Conservation (phyloP, 2,329 filamentous ascomycete genomes). For the Aspergillus nomiae region DNA sequence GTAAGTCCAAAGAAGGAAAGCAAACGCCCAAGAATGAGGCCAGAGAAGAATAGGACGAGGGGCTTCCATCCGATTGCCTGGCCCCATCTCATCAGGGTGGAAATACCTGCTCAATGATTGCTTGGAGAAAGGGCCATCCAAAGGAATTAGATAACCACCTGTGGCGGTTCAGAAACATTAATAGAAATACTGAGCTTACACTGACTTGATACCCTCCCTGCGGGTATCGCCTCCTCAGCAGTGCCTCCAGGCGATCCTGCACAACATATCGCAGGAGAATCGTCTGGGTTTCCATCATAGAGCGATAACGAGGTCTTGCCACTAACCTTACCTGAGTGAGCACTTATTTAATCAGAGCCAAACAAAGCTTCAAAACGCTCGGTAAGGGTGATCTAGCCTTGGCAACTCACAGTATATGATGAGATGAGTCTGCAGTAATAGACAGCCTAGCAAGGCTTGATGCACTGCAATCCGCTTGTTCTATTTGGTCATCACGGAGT, state of each 20-base stretch:
- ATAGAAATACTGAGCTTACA: slow-evolving; percentile 1
- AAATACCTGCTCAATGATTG: too few species aligned
- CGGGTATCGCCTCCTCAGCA: slow-evolving; percentile 6
- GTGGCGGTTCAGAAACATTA: neutral
- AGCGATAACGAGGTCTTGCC: neutral
- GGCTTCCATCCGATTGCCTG: neutral
- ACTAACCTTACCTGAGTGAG: neutral
- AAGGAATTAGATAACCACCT: neutral
- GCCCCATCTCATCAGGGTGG: neutral
- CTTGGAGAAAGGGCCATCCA: neutral
- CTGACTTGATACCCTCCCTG: slow-evolving; percentile 1
- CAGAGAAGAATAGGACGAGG: neutral
- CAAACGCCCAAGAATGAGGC: neutral
- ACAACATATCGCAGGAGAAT: slow-evolving; percentile 6
- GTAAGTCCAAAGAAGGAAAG: neutral
- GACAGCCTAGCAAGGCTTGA: neutral
- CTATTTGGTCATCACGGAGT: neutral
- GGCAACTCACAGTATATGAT: neutral
- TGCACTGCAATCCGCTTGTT: neutral
- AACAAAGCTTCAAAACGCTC: neutral
- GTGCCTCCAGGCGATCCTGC: slow-evolving; percentile 2
- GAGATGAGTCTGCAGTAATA: neutral
- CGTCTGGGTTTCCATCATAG: neutral
- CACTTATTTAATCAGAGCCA: neutral
- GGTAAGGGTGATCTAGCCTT: neutral